phyloP scores from a whole-genome alignment of 1,284 basidiomycete species.

The Ganoderma lucidum region DNA sequence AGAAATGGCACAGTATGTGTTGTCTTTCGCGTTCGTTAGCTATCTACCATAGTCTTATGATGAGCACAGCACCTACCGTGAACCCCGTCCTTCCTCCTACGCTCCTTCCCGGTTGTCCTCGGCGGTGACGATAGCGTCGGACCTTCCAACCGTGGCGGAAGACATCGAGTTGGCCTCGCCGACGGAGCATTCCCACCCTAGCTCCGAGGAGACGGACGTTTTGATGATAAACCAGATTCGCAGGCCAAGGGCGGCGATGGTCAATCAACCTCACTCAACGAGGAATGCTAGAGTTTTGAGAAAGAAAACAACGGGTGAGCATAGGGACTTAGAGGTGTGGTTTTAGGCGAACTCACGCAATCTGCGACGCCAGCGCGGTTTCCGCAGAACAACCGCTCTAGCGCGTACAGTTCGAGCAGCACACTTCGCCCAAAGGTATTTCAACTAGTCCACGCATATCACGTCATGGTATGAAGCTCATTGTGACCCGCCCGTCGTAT shows the following conservation, averaged over 20 bases:
- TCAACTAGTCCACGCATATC: background rate
- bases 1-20: background rate
- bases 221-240: background rate
- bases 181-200: background rate
- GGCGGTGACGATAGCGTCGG: background rate
- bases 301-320: conserved; percentile 7
- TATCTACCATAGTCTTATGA: background rate
- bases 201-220: background rate
- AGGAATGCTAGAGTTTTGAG: background rate
- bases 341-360: background rate
- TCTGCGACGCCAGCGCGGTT: background rate
- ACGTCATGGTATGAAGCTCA: background rate
- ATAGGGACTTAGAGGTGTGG: background rate
- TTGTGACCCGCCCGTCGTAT: background rate
- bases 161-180: background rate
- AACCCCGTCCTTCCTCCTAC: background rate
- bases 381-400: background rate
- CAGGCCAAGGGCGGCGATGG: background rate
- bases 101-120: background rate
- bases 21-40: background rate
- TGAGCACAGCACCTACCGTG: background rate
- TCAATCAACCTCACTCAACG: background rate
- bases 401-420: background rate
- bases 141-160: background rate
- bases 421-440: background rate